Evolutionary conservation across 768 basidiomycete species (phyloP), one percentile per base, ranked within the genome.

Genomic region (Rossbeevera mucosa): DNA sequence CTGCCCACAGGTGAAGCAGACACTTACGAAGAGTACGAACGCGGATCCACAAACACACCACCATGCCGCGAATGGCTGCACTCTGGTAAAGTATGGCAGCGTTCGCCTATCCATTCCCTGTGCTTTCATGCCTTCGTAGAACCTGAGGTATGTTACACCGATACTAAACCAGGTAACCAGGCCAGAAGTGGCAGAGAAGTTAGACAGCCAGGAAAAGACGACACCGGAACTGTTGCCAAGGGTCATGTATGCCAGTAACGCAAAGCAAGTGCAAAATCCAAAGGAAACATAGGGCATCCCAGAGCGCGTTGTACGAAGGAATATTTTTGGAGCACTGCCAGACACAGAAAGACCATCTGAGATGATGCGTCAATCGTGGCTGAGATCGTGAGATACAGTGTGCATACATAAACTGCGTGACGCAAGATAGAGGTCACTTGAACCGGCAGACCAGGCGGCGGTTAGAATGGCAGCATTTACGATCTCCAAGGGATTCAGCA

Each of bases 301-400:
- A 5, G 59, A 52, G 9, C 55, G 54, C 11, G 66, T 64, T 1
- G 76, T 76, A 47, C 72, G 68, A 24, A 61, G 46, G 49, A 85
- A 82, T 43, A 84, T 60, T 46, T 65, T 72, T 3, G 83, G 83
- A 0, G 82, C 81, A 50, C 80, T 76, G 0, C 79, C 77, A 18
- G 73, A 72, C 45, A 75, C 54, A 3, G 83, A 76, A 9, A 85
- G 74, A 57, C 78, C 78, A 56, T 83, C 57, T 83, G 70, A 1
- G 53, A 69, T 64, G 26, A 55, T 24, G 63, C 2, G 69, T 52
- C 1, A 52, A 38, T 14, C 1, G 1, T 20, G 30, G 2, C 8
- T 26, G 33, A 5, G 28, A 12, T 52, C 12, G 4, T 8, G 16
- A 11, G 16, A 14, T n/a, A 22, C 24, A 36, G 8, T 18, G 2